phyloP scores from a whole-genome alignment of 805 yeast species.

The Blastobotrys robertii region DNA sequence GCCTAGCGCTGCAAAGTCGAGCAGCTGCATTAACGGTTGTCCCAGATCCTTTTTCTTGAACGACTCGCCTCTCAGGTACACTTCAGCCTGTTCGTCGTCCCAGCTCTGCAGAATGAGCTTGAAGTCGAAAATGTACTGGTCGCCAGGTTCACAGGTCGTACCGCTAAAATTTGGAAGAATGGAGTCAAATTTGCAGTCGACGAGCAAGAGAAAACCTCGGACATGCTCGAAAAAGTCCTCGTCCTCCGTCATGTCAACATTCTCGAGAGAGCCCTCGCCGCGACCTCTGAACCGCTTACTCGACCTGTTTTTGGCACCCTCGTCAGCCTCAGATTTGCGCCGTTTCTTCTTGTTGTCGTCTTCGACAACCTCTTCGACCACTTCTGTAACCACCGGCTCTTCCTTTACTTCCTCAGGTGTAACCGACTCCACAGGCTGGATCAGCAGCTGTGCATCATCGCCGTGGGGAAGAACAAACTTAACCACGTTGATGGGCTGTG shows the following conservation, averaged over 20 bases:
- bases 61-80: constrained; percentile 13
- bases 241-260: constrained; percentile 14
- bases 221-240: constrained; percentile 19
- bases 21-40: constrained; percentile 18
- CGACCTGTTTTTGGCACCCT: not conserved
- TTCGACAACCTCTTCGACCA: not conserved
- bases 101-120: constrained; percentile 29
- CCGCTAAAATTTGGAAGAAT: constrained; percentile 13
- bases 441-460: not conserved
- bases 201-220: constrained; percentile 11
- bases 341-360: not conserved
- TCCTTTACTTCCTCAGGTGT: not conserved
- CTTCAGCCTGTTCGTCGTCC: constrained; percentile 26
- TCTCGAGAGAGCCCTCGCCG: constrained; percentile 13
- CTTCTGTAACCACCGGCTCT: not conserved
- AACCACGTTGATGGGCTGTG: constrained; percentile 9
- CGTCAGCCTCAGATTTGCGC: constrained; percentile 5
- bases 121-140: constrained; percentile 23
- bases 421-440: not conserved
- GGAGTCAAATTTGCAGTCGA: constrained; percentile 9
- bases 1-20: constrained; percentile 23
- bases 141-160: constrained; percentile 10
- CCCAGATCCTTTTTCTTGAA: not conserved
- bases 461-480: constrained; percentile 12
- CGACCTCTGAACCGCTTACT: constrained; percentile 19